phyloP scores from a whole-genome alignment of 306 rosid genomes.

The Senna tora region DNA sequence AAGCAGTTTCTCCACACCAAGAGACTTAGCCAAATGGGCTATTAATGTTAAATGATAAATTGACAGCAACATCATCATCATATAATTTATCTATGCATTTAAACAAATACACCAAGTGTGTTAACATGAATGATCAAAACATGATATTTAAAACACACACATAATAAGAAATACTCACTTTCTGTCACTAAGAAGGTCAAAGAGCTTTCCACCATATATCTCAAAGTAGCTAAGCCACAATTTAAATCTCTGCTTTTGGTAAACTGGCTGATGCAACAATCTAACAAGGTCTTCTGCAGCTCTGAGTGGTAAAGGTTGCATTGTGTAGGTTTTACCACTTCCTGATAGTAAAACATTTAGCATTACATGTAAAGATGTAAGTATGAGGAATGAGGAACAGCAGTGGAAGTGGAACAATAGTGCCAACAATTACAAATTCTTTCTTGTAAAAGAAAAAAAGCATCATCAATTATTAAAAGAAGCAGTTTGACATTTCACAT shows the following conservation, averaged over 20 bases:
- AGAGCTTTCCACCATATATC: constrained; percentile 97
- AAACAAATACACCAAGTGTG: constrained; percentile 16
- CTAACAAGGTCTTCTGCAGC: constrained; percentile 92
- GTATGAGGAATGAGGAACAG: constrained; percentile 15
- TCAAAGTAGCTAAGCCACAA: constrained; percentile 99
- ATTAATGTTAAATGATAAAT: constrained; percentile 30
- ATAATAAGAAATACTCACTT: constrained; percentile 58
- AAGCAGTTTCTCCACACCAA: too few relatives aligned
- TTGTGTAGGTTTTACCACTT: constrained; percentile 97
- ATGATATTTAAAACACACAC: not conserved
- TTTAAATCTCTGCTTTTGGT: constrained; percentile 86
- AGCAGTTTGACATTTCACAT: constrained; percentile 13
- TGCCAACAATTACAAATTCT: constrained; percentile 7
- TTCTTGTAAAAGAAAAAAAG: constrained; percentile 3
- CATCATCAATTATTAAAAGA: not conserved
- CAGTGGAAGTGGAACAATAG: constrained; percentile 8
- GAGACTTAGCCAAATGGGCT: too few relatives aligned
- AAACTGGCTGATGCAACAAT: constrained; percentile 83
- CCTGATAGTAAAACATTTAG: constrained; percentile 59
- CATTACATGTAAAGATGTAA: constrained; percentile 15
- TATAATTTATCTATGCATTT: constrained; percentile 7
- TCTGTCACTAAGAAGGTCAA: constrained; percentile 94
- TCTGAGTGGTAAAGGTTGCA: constrained; percentile 97
- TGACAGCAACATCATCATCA: constrained; percentile 26
- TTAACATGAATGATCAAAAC: constrained; percentile 2